These are phyloP conservation scores for Ustulina deusta DNA, from an alignment of 2,329 filamentous ascomycete species.

Conservation along the genomic window DNA sequence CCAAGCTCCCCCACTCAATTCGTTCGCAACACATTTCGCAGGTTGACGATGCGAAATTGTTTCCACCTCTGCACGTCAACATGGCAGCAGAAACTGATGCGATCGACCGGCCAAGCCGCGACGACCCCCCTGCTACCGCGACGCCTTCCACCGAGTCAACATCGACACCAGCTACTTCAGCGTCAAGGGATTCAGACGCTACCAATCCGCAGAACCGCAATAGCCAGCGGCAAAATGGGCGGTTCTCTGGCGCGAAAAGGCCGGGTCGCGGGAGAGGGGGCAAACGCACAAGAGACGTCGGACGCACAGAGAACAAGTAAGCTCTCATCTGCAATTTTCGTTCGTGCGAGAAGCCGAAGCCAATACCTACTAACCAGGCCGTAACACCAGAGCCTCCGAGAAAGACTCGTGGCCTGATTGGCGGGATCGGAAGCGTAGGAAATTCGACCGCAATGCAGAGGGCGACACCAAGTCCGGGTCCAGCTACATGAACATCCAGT, in stretches of 20 bases:
- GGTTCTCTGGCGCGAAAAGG: conserved; percentile 39
- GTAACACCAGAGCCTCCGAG: conserved; percentile 63
- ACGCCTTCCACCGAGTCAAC: conserved; percentile 18
- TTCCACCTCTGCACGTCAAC: conserved; percentile 10
- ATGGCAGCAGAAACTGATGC: conserved; percentile 34
- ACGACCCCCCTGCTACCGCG: conserved; percentile 4
- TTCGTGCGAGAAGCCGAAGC: conserved; percentile 36
- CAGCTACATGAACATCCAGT: conserved; percentile 69
- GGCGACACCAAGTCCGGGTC: conserved; percentile 53
- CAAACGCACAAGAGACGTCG: conserved; percentile 39
- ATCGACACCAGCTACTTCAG: conserved; percentile 17
- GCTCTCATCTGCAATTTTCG: not conserved
- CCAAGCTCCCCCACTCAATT: conserved; percentile 11
- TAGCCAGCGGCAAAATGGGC: conserved; percentile 38
- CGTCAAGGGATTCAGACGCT: conserved; percentile 26
- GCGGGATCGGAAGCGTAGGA: conserved; percentile 67
- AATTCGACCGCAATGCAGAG: conserved; percentile 54
- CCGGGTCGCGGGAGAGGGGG: conserved; percentile 39
- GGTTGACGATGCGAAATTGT: conserved; percentile 29
- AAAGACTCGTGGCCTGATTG: conserved; percentile 59
- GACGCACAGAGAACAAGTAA: conserved; percentile 42
- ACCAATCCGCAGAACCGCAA: conserved; percentile 28
- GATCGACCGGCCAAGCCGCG: conserved; percentile 17
- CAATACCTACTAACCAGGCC: conserved; percentile 59
- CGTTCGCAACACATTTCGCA: conserved; percentile 1